Base-by-base conservation (phyloP, 2,329 filamentous ascomycete genomes). In the Cephalotrichum gorgonifer region DNA sequence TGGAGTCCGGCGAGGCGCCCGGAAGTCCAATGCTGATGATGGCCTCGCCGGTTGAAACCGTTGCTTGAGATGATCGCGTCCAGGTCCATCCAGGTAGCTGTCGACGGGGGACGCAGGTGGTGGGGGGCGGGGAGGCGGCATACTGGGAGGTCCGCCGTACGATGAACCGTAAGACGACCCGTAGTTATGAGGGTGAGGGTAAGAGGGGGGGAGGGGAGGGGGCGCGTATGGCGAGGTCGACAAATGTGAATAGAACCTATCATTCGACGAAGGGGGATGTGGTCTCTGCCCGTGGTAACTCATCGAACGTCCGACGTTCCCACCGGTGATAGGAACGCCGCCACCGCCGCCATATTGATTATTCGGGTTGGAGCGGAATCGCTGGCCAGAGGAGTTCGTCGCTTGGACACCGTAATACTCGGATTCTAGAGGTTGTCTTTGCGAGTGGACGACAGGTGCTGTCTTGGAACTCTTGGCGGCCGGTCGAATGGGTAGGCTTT, bases 311-410 rank as follows among this genome's bases (percentile, higher is more conserved):
- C n/a, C 35, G 28, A 23, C 38, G 39, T n/a, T 22, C 17, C 25
- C 27, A 1, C 46, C 38, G 11, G 46, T 31, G 27, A 48, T 48
- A n/a, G 46, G 46, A 12, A 48, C 46, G 6, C 46, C 46, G 9
- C 43, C 43, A 27, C 26, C 43, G 17, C 35, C 35, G 27, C 25
- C 25, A 20, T 47, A 39, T 20, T 48, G 39, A 15, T 22, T 39
- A 22, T 45, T 48, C n/a, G 48, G 46, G 30, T 50, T 49, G 35
- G 48, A 50, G 28, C 47, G 52, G 20, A 51, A 54, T 28, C 50
- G 45, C 20, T 50, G 50, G 9, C 46, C 43, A 27, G 47, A 31
- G 8, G 43, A 20, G 33, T 25, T 38, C 11, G 47, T 15, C 25
- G 39, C n/a, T 38, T 44, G 47, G 15, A 50, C 41, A 7, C 47